phyloP scores from a whole-genome alignment of 352 stramenopile species.

The Phytophthora pluvialis region DNA sequence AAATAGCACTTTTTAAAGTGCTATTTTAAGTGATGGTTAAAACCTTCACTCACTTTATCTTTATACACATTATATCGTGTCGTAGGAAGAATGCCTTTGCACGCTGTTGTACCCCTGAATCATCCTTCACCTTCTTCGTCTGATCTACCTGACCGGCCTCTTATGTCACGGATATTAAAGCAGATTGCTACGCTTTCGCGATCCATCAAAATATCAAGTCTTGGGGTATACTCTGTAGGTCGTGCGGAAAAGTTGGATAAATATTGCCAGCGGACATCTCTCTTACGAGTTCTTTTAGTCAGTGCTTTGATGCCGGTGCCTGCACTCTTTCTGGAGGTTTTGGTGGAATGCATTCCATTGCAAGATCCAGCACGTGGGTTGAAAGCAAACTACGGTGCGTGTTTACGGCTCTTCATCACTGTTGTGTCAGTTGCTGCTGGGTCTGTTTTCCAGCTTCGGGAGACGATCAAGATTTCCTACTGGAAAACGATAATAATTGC shows the following conservation, averaged over 20 bases:
- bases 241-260: constrained; percentile 11
- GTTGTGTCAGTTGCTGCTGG: constrained; percentile 1
- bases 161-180: background rate
- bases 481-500: constrained; percentile 6
- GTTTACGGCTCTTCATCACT: constrained; percentile 7
- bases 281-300: constrained; percentile 12
- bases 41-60: background rate
- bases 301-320: constrained; percentile 13
- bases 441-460: constrained; percentile 17
- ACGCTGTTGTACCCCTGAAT: background rate
- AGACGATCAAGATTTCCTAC: background rate
- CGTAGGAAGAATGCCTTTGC: background rate
- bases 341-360: constrained; percentile 22
- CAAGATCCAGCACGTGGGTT: constrained; percentile 18
- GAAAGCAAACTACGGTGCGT: constrained; percentile 16
- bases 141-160: background rate
- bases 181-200: background rate
- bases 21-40: background rate
- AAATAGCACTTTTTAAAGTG: no score
- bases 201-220: constrained; percentile 12
- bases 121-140: background rate
- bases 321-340: constrained; percentile 15
- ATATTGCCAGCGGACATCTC: constrained; percentile 9
- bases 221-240: constrained; percentile 16
- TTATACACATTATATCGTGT: background rate